phyloP scores from a whole-genome alignment of 331 rosid genomes.

The Quercus lobata region DNA sequence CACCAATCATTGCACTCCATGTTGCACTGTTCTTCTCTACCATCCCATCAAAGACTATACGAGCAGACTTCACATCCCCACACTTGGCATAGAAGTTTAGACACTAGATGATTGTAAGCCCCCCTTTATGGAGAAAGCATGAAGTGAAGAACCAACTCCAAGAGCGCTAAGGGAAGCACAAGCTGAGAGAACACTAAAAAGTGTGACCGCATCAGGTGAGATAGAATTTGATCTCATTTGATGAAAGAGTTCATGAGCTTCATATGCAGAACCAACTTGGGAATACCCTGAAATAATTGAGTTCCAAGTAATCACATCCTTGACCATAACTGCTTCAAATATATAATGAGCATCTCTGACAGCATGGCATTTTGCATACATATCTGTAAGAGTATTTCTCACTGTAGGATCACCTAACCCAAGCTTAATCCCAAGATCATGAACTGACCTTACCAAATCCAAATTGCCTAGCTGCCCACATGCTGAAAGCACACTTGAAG shows the following conservation, averaged over 20 bases:
- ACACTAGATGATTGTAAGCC: conserved; percentile 50
- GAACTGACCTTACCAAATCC: conserved; percentile 21
- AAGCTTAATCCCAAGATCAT: conserved; percentile 47
- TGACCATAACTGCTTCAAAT: conserved; percentile 38
- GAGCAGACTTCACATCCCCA: conserved; percentile 64
- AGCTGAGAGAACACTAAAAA: conserved; percentile 59
- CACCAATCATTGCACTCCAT: conserved; percentile 79
- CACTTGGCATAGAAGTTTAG: conserved; percentile 74
- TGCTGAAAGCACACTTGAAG: no score
- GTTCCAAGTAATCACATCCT: conserved; percentile 57
- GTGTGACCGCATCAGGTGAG: conserved; percentile 60
- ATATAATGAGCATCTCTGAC: conserved; percentile 40
- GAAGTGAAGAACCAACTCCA: conserved; percentile 60
- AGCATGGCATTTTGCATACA: conserved; percentile 64
- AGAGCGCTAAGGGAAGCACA: conserved; percentile 59
- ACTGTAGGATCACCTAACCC: conserved; percentile 46
- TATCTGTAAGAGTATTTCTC: conserved; percentile 64
- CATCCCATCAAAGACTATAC: conserved; percentile 63
- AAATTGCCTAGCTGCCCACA: no score
- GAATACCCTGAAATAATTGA: conserved; percentile 50
- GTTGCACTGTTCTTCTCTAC: conserved; percentile 57
- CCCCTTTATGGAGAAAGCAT: conserved; percentile 52
- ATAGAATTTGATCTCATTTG: conserved; percentile 44
- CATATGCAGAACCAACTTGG: conserved; percentile 49
- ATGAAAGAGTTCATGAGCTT: conserved; percentile 36